phyloP scores from a whole-genome alignment of 108 stramenopile species.

The Aurantiochytrium sp. region DNA sequence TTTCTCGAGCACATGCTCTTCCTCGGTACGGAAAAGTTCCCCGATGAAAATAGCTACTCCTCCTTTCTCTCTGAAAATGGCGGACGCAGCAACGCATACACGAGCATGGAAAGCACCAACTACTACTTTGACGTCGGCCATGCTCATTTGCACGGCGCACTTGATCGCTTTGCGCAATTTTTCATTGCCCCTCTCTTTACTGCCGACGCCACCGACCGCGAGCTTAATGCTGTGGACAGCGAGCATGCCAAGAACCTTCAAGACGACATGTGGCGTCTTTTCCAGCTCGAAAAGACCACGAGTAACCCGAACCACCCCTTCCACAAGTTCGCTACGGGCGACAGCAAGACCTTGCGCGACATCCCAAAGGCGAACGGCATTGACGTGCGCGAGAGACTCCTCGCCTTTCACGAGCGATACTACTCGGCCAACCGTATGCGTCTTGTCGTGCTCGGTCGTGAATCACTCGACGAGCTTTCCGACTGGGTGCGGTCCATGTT shows the following conservation, averaged over 20 bases:
- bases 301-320: constrained; percentile 60
- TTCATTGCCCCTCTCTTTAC: constrained; percentile 79
- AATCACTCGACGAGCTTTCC: constrained; percentile 66
- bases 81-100: constrained; percentile 89
- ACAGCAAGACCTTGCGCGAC: constrained; percentile 75
- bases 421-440: constrained; percentile 90
- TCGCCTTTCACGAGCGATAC: constrained; percentile 72
- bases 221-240: constrained; percentile 86
- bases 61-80: constrained; percentile 73
- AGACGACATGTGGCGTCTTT: constrained; percentile 82
- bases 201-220: constrained; percentile 69
- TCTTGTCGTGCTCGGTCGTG: constrained; percentile 70
- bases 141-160: constrained; percentile 66
- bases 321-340: constrained; percentile 87
- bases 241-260: constrained; percentile 86
- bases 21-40: constrained; percentile 83
- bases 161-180: constrained; percentile 88
- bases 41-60: constrained; percentile 73
- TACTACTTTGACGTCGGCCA: constrained; percentile 85
- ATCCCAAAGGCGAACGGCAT: constrained; percentile 43
- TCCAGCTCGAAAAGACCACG: constrained; percentile 60
- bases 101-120: constrained; percentile 77
- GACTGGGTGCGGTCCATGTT: constrained; percentile 67
- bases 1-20: constrained; percentile 93
- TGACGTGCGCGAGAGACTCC: constrained; percentile 67